Base-by-base conservation (phyloP, 345 rosid genomes). In the Noccaea caerulescens region DNA sequence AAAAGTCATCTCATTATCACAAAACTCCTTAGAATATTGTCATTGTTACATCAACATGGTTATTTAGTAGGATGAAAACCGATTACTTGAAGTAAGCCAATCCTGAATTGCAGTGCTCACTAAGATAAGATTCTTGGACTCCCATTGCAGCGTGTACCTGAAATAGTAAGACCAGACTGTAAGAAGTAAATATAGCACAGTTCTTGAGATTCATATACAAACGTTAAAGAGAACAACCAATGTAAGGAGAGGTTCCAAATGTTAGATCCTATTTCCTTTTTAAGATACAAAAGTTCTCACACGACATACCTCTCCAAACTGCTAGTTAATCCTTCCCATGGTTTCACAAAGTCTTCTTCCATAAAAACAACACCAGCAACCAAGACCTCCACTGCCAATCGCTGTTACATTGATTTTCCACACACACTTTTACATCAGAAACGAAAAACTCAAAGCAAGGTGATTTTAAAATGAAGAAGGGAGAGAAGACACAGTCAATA, bases 71-170 rank as follows among this genome's bases (percentile, higher is more conserved):
- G 64, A 58, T 47, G 54, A 9, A 37, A 82, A 76, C 50, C 56
- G 73, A 79, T 86, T 92, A 92, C 98, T 86, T 85, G 97, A 94
- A 69, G 97, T 91, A 74, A 94, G 90, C 96, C 95, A 94, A 80
- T 94, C 99, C 80, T 86, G 95, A 83, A 94, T 88, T 14, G 96
- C 92, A 56, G 96, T 89, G 90, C 99, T 94, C 78, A 94, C 88
- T 73, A 91, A 91, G 68, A 91, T 84, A 66, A 94, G 84, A 80
- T 88, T 86, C 79, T 84, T 80, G 33, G 97, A 86, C 80, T 94
- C 99, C 97, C 99, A 91, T 80, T 86, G 94, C 75, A 91, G 80
- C 7, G 78, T 91, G 80, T 90, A 90, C 86, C 99, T 94, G 78
- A 63, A 63, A 58, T 34, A 44, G 47, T 32, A 39, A 32, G 45